Percentiles rank a stretch among this genome's conserved stretches.
Conservation (phyloP, 2,329 filamentous ascomycete species). For the Pseudopyrenochaeta lycopersici region DNA sequence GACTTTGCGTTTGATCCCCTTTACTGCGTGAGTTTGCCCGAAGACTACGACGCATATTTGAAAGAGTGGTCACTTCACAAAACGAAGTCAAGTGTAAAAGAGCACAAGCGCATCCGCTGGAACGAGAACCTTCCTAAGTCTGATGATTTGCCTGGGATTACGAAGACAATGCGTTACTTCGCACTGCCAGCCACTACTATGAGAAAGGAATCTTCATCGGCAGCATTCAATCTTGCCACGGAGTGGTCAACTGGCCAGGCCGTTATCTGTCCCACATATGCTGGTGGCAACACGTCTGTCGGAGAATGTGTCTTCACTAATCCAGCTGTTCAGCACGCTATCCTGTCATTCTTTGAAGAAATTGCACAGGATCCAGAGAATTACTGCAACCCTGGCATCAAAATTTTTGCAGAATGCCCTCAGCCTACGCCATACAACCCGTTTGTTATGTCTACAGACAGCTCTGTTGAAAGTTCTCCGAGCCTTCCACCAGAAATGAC, state of each 20-base stretch:
- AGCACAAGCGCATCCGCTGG: slow-evolving; percentile 20
- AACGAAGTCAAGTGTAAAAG: neutral
- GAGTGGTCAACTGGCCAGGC: slow-evolving; percentile 19
- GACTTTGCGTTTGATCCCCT: slow-evolving; percentile 19
- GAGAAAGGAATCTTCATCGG: neutral
- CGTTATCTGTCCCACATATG: slow-evolving; percentile 62
- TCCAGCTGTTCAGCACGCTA: slow-evolving; percentile 60
- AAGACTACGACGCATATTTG: slow-evolving; percentile 15
- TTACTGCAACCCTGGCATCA: slow-evolving; percentile 42
- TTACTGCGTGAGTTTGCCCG: slow-evolving; percentile 36
- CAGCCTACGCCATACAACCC: slow-evolving; percentile 26
- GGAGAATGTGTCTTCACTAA: slow-evolving; percentile 68
- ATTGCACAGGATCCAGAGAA: slow-evolving; percentile 58
- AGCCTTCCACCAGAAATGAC: slow-evolving; percentile 18
- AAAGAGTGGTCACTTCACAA: neutral
- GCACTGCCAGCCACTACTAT: neutral
- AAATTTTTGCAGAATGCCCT: slow-evolving; percentile 11
- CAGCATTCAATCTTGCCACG: neutral
- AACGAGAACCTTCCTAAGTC: slow-evolving; percentile 11
- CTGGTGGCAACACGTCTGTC: slow-evolving; percentile 68
- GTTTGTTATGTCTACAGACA: slow-evolving; percentile 17
- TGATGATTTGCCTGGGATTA: slow-evolving; percentile 4
- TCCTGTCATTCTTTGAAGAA: slow-evolving; percentile 70
- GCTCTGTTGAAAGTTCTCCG: neutral
- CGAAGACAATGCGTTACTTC: slow-evolving; percentile 17